A percentile compares a stretch with the other conserved stretches of the same genome.
Evolutionary conservation across 305 asterid genomes (phyloP).

Genomic region (Fraxinus nigra): DNA sequence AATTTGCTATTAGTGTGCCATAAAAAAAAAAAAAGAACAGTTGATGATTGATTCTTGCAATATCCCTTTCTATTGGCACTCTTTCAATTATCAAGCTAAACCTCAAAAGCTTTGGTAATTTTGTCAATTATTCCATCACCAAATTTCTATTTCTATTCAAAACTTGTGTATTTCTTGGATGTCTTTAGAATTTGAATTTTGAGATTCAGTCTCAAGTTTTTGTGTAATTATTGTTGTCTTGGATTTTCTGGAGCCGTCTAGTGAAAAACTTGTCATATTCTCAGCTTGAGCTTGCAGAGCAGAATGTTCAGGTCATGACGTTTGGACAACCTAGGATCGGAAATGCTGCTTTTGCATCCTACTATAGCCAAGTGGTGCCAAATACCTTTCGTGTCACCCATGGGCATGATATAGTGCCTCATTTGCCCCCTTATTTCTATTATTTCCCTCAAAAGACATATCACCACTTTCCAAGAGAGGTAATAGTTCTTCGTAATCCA

Average conservation of each 20-base stretch:
- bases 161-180: background rate
- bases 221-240: constrained; percentile 1
- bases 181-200: background rate
- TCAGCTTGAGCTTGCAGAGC: constrained; percentile 64
- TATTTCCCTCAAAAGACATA: constrained; percentile 74
- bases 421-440: constrained; percentile 83
- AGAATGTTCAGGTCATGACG: constrained; percentile 78
- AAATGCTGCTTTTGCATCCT: constrained; percentile 78
- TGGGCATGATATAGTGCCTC: constrained; percentile 92
- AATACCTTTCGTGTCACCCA: constrained; percentile 78
- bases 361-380: constrained; percentile 64
- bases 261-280: constrained; percentile 17
- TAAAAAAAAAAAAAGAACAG: background rate
- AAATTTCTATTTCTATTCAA: constrained; percentile 4
- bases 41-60: background rate
- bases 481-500: constrained; percentile 26
- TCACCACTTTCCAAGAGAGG: constrained; percentile 95
- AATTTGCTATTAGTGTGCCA: background rate
- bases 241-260: constrained; percentile 3
- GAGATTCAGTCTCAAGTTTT: background rate
- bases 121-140: background rate
- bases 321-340: constrained; percentile 99
- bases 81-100: background rate
- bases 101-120: background rate
- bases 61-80: background rate